phyloP scores from a whole-genome alignment of 2,329 filamentous ascomycete species.

The Hymenoscyphus infarciens region DNA sequence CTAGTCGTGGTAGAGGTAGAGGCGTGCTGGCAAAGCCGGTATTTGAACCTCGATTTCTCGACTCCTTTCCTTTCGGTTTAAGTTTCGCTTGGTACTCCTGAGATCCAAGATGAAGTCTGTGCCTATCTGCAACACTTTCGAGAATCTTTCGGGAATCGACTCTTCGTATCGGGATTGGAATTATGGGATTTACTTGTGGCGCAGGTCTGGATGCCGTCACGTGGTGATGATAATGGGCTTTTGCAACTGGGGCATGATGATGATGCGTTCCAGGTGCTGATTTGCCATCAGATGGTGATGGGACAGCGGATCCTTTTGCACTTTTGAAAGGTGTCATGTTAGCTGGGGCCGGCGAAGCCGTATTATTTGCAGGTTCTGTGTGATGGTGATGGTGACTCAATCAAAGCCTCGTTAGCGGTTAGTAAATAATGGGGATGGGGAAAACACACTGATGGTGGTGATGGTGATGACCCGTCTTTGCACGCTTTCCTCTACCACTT shows the following conservation, averaged over 20 bases:
- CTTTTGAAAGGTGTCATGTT: slow-evolving; percentile 47
- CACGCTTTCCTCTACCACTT: slow-evolving; percentile 56
- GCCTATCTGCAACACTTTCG: slow-evolving; percentile 65
- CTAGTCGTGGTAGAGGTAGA: slow-evolving; percentile 62
- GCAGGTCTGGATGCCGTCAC: slow-evolving; percentile 26
- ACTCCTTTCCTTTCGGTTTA: slow-evolving; percentile 38
- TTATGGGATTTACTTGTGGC: slow-evolving; percentile 38
- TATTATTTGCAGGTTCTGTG: slow-evolving; percentile 48
- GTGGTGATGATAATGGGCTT: slow-evolving; percentile 42
- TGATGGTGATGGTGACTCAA: slow-evolving; percentile 54
- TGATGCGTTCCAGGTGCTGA: slow-evolving; percentile 27
- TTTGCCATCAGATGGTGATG: slow-evolving; percentile 40
- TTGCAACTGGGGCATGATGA: slow-evolving; percentile 29
- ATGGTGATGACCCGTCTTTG: slow-evolving; percentile 57
- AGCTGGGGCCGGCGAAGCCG: slow-evolving; percentile 42
- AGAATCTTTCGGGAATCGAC: slow-evolving; percentile 69
- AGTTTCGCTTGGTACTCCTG: slow-evolving; percentile 74
- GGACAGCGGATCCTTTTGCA: slow-evolving; percentile 45
- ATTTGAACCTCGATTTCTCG: slow-evolving; percentile 27
- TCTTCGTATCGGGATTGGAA: slow-evolving; percentile 61
- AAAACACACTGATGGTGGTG: slow-evolving; percentile 64
- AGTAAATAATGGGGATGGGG: not conserved
- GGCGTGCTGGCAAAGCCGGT: slow-evolving; percentile 31
- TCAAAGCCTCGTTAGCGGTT: slow-evolving; percentile 26
- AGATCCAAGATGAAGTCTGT: slow-evolving; percentile 78